A percentile compares a stretch with the other conserved stretches of the same genome.
Conservation (phyloP, 805 yeast species). For the Metschnikowia arizonensis region DNA sequence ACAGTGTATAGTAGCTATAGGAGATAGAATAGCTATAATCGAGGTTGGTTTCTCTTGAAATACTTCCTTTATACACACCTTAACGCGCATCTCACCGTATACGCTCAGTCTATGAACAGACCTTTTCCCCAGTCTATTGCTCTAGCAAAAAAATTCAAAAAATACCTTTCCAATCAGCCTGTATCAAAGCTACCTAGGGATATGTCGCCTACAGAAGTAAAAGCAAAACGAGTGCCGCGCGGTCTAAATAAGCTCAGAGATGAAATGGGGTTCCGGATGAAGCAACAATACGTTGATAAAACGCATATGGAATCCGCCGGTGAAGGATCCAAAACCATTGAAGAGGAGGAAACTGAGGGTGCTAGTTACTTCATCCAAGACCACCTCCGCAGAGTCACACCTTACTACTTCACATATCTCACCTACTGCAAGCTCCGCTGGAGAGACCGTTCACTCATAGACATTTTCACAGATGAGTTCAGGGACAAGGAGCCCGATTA, state of each 20-base stretch:
- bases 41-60: too few species aligned
- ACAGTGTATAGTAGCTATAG: too few species aligned
- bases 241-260: slow-evolving; percentile 32
- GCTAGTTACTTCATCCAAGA: slow-evolving; percentile 56
- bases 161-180: not conserved
- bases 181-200: not conserved
- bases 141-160: too few species aligned
- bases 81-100: too few species aligned
- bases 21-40: too few species aligned
- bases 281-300: slow-evolving; percentile 43
- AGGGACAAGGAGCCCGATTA: slow-evolving; percentile 69
- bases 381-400: slow-evolving; percentile 65
- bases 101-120: not conserved
- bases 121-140: not conserved
- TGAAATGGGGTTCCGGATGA: slow-evolving; percentile 45
- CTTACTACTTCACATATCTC: slow-evolving; percentile 84
- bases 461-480: slow-evolving; percentile 80
- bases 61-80: too few species aligned
- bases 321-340: slow-evolving; percentile 35
- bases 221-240: slow-evolving; percentile 1
- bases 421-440: slow-evolving; percentile 91
- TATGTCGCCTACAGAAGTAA: not conserved
- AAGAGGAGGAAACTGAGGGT: slow-evolving; percentile 56
- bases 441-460: slow-evolving; percentile 78
- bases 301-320: slow-evolving; percentile 38